Percentiles rank a stretch among this genome's conserved stretches.
Conservation (phyloP, 345 rosid genomes). For the Acer saccharum region DNA sequence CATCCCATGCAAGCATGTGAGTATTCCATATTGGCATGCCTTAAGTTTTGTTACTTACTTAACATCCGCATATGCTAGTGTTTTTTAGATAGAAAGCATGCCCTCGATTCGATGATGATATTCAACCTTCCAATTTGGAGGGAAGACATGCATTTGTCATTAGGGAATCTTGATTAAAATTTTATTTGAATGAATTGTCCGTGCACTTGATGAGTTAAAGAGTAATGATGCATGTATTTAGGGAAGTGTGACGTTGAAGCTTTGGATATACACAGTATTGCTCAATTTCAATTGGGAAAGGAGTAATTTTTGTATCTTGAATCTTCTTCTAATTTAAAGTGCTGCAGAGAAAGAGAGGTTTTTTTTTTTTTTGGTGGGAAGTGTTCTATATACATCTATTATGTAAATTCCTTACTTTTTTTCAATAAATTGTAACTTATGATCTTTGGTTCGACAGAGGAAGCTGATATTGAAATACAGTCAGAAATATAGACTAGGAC, state of each 20-base stretch:
- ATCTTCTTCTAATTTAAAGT: too few species aligned
- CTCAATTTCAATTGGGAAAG: background rate
- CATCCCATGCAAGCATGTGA: conserved; percentile 93
- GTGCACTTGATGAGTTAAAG: background rate
- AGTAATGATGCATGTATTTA: background rate
- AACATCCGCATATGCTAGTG: background rate
- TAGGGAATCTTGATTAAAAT: background rate
- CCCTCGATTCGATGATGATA: background rate
- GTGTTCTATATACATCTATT: too few species aligned
- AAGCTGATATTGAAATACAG: conserved; percentile 71
- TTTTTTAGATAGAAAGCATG: background rate
- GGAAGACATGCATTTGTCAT: too few species aligned
- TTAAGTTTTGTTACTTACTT: background rate
- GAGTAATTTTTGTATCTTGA: background rate
- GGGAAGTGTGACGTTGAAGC: background rate
- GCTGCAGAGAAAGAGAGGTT: background rate
- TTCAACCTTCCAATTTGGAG: too few species aligned
- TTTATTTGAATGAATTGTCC: too few species aligned
- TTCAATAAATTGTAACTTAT: background rate
- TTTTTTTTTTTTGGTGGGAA: too few species aligned
- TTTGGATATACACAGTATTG: background rate
- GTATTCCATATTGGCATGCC: conserved; percentile 8
- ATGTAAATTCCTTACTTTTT: background rate
- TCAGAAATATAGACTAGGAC: conserved; percentile 75
- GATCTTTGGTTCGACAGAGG: conserved; percentile 58